A percentile compares a stretch with the other conserved stretches of the same genome.
Evolutionary conservation across 192 early-diverging fungal genomes (phyloP).

Genomic region (Mortierella antarctica): DNA sequence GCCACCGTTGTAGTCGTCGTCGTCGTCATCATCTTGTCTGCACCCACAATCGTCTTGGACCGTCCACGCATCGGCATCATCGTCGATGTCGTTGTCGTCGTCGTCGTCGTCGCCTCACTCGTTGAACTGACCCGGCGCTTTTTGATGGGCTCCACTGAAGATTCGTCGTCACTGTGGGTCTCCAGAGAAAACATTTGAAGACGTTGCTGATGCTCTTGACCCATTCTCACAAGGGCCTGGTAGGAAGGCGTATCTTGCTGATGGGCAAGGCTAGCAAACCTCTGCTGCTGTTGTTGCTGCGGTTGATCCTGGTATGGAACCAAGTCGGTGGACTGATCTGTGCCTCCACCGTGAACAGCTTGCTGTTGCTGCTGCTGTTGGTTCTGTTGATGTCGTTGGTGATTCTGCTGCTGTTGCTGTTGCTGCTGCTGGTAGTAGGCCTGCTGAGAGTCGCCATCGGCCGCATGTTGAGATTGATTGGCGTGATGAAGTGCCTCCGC

Average conservation of each 20-base stretch:
- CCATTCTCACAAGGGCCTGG: too few relatives aligned
- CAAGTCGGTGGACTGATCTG: too few relatives aligned
- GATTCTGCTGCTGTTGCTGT: background rate
- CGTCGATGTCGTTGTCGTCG: too few relatives aligned
- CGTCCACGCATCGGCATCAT: too few relatives aligned
- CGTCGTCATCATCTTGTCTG: background rate
- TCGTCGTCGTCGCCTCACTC: too few relatives aligned
- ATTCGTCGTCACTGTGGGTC: slow-evolving; percentile 15
- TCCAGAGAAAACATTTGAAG: background rate
- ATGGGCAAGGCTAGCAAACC: too few relatives aligned
- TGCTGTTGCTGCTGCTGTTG: slow-evolving; percentile 8
- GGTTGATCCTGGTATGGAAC: background rate
- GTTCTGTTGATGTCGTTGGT: slow-evolving; percentile 2
- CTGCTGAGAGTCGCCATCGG: background rate
- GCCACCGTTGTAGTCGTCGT: background rate
- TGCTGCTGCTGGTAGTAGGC: background rate
- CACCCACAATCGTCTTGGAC: too few relatives aligned
- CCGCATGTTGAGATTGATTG: too few relatives aligned
- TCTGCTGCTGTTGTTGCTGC: background rate
- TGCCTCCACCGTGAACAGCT: too few relatives aligned
- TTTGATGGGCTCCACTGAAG: background rate
- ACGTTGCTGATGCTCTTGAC: background rate
- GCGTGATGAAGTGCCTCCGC: too few relatives aligned
- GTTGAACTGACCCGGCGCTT: too few relatives aligned
- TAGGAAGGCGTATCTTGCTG: too few relatives aligned